A percentile compares a stretch with the other conserved stretches of the same genome.
Conservation (phyloP, 1,284 basidiomycete genomes). For the Coniophora puteana region DNA sequence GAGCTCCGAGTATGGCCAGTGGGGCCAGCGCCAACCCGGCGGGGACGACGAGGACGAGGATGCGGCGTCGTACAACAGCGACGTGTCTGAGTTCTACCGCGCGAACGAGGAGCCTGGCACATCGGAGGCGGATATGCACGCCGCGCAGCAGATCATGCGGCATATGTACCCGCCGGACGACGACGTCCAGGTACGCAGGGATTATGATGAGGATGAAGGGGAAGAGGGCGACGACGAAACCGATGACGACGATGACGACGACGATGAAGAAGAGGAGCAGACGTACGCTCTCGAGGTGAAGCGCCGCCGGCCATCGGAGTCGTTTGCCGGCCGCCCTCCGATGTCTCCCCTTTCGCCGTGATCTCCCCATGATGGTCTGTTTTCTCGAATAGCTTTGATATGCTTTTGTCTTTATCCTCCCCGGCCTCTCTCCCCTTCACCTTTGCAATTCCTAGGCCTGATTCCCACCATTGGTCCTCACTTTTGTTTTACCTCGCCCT, state of each 20-base stretch:
- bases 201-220: slow-evolving; percentile 20
- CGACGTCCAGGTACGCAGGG: neutral
- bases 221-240: slow-evolving; percentile 22
- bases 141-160: no score
- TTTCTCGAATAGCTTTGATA: slow-evolving; percentile 8
- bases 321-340: no score
- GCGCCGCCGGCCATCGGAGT: slow-evolving; percentile 32
- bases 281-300: slow-evolving; percentile 32
- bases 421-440: neutral
- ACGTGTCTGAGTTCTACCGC: neutral
- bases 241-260: slow-evolving; percentile 31
- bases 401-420: neutral
- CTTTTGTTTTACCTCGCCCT: no score
- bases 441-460: neutral
- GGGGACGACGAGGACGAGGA: slow-evolving; percentile 12
- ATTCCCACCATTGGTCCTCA: neutral
- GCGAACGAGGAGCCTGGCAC: neutral
- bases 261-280: slow-evolving; percentile 32
- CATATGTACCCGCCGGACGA: no score
- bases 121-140: no score
- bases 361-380: slow-evolving; percentile 13
- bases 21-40: no score
- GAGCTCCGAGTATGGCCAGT: no score
- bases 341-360: slow-evolving; percentile 23
- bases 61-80: slow-evolving; percentile 7